Evolutionary conservation across 768 basidiomycete species (phyloP), one percentile per base, ranked within the genome.

Genomic region (Mycena maculata): DNA sequence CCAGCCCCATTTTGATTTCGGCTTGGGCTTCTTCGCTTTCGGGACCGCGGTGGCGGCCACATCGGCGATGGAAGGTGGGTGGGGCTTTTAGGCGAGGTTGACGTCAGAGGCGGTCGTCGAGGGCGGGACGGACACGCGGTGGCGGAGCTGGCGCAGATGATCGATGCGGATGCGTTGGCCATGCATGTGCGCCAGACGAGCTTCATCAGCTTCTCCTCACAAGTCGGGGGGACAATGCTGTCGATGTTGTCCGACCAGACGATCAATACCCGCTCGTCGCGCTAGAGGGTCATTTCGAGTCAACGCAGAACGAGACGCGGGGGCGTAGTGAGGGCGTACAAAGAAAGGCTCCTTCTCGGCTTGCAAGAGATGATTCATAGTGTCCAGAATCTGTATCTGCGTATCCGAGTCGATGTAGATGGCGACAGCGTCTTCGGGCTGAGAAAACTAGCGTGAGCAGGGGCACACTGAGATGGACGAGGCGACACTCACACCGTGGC

Each of bases 261-360:
- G 25, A 95, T 84, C 28, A 96, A 82, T 45, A 94, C 92, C 25
- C 88, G 87, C 73, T 96, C 94, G 76, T 94, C 90, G 28, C 94
- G 89, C 93, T 93, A 72, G 23, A 13, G 33, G 33, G 68, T 64
- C 33, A 36, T 63, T 65, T 71, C 58, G 65, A 38, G n/a, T 10
- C 33, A 39, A 42, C 54, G 18, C 28, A 16, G 48, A 23, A 53
- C 36, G 60, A 59, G 30, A 60, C 56, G 36, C 54, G 16, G 12
- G n/a, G n/a, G n/a, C n/a, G n/a, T n/a, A n/a, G n/a, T n/a, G n/a
- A n/a, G 61, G 49, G 83, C 86, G 73, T 76, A 91, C 92, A 57
- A 95, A 85, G 76, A 96, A 96, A 15, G 95, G 94, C 75, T 96
- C 94, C 81, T 95, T 96, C 75, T 96, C 92, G 9, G 94, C 94